A percentile compares a stretch with the other conserved stretches of the same genome.
phyloP scores from a whole-genome alignment of 2,329 filamentous ascomycete genomes.

The Claviceps purpurea region DNA sequence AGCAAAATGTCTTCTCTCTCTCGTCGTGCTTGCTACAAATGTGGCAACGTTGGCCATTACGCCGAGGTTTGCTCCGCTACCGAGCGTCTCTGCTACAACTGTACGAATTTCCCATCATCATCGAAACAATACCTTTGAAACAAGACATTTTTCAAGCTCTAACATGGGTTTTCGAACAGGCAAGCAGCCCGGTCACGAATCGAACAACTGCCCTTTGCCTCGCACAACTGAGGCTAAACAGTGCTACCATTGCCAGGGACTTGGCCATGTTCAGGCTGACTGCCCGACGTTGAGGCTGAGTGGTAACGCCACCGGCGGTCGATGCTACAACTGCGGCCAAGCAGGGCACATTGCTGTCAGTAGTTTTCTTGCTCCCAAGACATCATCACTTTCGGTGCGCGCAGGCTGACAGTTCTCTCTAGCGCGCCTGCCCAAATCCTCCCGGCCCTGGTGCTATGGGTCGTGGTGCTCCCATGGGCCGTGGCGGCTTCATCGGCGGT shows the following conservation, averaged over 20 bases:
- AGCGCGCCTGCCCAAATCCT: conserved; percentile 76
- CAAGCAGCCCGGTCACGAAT: conserved; percentile 93
- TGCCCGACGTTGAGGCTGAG: conserved; percentile 92
- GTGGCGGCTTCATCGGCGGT: conserved; percentile 53
- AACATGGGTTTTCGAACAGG: conserved; percentile 25
- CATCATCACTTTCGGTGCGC: neutral
- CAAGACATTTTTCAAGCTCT: neutral
- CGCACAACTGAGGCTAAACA: conserved; percentile 98
- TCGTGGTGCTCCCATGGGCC: conserved; percentile 53
- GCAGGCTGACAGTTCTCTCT: conserved; percentile 8
- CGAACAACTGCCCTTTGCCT: conserved; percentile 90
- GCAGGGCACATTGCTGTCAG: conserved; percentile 80
- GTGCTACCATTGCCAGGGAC: conserved; percentile 98
- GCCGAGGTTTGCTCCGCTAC: conserved; percentile 92
- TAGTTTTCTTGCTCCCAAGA: neutral
- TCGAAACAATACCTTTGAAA: neutral
- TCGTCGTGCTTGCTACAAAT: conserved; percentile 73
- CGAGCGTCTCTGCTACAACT: conserved; percentile 99
- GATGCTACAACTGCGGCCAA: conserved; percentile 95
- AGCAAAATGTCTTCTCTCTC: conserved; percentile 62
- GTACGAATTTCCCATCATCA: conserved; percentile 37
- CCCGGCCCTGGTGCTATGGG: conserved; percentile 45
- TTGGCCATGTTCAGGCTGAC: conserved; percentile 96
- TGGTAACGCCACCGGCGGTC: conserved; percentile 66
- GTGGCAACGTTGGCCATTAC: conserved; percentile 70